Evolutionary conservation across 495 filamentous ascomycete genomes (phyloP).

Genomic region (Aspergillus campestris): DNA sequence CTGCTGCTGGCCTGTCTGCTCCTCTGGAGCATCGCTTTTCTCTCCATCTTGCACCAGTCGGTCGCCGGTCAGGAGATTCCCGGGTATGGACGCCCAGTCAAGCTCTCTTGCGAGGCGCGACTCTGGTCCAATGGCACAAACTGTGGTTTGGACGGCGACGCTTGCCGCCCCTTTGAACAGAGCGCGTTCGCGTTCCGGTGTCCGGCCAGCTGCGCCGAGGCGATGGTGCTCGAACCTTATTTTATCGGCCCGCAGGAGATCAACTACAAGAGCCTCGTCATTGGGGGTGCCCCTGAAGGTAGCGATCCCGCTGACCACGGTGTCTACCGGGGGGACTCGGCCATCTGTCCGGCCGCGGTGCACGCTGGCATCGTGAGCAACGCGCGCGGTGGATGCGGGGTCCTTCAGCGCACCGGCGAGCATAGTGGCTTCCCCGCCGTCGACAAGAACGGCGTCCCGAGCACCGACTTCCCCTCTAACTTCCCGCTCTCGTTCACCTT

Average conservation of each 20-base stretch:
- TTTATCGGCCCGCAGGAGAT: slow-evolving; percentile 60
- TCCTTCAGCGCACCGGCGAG: slow-evolving; percentile 55
- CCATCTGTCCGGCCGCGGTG: slow-evolving; percentile 65
- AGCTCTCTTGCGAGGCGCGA: slow-evolving; percentile 40
- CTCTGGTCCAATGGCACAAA: slow-evolving; percentile 46
- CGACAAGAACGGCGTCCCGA: slow-evolving; percentile 52
- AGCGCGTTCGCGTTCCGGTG: slow-evolving; percentile 64
- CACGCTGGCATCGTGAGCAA: slow-evolving; percentile 63
- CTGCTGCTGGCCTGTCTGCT: slow-evolving; percentile 44
- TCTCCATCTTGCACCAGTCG: slow-evolving; percentile 51
- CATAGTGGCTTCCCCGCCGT: slow-evolving; percentile 44
- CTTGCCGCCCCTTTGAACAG: slow-evolving; percentile 64
- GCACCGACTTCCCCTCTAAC: slow-evolving; percentile 54
- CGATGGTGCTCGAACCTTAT: slow-evolving; percentile 58
- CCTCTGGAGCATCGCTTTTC: slow-evolving; percentile 59
- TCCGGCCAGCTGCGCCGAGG: slow-evolving; percentile 56
- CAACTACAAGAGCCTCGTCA: slow-evolving; percentile 55
- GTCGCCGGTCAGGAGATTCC: slow-evolving; percentile 47
- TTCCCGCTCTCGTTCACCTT: slow-evolving; percentile 68
- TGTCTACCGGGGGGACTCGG: slow-evolving; percentile 69
- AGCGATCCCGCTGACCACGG: slow-evolving; percentile 25
- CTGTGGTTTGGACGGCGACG: slow-evolving; percentile 64
- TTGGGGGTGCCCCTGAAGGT: slow-evolving; percentile 54
- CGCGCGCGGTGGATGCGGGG: slow-evolving; percentile 60
- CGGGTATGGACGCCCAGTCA: slow-evolving; percentile 52